A percentile compares a stretch with the other conserved stretches of the same genome.
Conservation (phyloP, 768 basidiomycete species). For the Chalciporus sphaerocephalus region DNA sequence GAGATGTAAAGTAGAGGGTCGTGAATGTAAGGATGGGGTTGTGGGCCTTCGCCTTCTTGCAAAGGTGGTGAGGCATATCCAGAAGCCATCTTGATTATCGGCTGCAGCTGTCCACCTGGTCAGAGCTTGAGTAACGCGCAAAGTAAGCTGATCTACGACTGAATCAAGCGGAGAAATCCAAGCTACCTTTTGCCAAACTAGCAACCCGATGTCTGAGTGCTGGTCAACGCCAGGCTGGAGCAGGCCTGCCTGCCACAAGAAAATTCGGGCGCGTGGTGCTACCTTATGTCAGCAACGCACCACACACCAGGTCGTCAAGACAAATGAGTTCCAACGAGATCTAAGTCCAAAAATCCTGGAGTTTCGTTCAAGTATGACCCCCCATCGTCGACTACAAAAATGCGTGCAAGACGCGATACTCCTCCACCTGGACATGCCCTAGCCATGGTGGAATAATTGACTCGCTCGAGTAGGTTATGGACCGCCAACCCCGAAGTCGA, state of each 20-base stretch:
- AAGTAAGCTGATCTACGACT: not conserved
- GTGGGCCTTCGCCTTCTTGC: constrained; percentile 30
- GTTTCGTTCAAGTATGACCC: no score
- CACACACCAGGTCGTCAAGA: no score
- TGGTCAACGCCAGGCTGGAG: constrained; percentile 22
- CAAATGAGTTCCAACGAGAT: no score
- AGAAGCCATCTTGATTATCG: constrained; percentile 36
- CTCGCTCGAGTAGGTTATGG: no score
- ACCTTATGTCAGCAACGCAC: constrained; percentile 29
- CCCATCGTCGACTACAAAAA: no score
- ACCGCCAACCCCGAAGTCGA: no score
- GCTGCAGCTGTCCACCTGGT: constrained; percentile 19
- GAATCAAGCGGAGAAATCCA: not conserved
- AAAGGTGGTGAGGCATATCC: constrained; percentile 32
- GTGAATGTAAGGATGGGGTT: constrained; percentile 77
- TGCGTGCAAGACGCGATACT: no score
- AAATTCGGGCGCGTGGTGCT: constrained; percentile 31
- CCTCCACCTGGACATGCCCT: no score
- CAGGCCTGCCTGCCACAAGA: constrained; percentile 17
- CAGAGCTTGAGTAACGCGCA: constrained; percentile 1
- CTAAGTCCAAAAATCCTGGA: no score
- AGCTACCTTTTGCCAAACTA: constrained; percentile 29
- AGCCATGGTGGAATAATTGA: no score
- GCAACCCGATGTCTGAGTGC: constrained; percentile 30
- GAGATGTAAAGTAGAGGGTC: constrained; percentile 81